Percentiles rank a stretch among this genome's conserved stretches.
phyloP scores from a whole-genome alignment of 164 flowering plant species.

The Dillenia suffruticosa region DNA sequence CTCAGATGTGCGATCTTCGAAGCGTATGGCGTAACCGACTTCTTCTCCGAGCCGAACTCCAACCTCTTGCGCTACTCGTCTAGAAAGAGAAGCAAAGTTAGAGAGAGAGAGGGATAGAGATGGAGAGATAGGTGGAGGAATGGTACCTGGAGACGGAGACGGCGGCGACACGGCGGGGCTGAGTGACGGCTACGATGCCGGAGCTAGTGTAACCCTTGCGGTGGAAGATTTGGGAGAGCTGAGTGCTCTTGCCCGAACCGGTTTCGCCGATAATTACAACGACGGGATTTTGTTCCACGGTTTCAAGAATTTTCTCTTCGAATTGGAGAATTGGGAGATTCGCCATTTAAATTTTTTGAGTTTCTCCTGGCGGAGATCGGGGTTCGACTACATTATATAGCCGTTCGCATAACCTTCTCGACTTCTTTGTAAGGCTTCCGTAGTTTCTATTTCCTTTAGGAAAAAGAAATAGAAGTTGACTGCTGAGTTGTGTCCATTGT shows the following conservation, averaged over 20 bases:
- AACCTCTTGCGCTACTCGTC: neutral
- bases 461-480: no score
- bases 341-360: slow-evolving; percentile 23
- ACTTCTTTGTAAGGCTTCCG: no score
- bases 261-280: slow-evolving; percentile 93
- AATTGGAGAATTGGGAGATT: slow-evolving; percentile 75
- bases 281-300: slow-evolving; percentile 63
- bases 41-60: slow-evolving; percentile 78
- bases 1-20: slow-evolving; percentile 76
- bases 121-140: slow-evolving; percentile 9
- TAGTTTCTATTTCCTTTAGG: no score
- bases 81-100: no score
- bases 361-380: no score
- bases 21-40: slow-evolving; percentile 97
- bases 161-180: no score
- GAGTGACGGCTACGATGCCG: no score
- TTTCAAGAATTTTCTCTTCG: slow-evolving; percentile 78
- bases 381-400: no score
- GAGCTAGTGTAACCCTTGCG: slow-evolving; percentile 44
- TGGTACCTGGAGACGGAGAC: no score
- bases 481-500: no score
- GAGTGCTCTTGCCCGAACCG: slow-evolving; percentile 99
- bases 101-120: no score
- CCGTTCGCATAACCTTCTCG: no score
- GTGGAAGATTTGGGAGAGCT: slow-evolving; percentile 34